These are phyloP conservation scores for Chaetomium cochliodes DNA, from an alignment of 495 filamentous ascomycete genomes.

Conservation along the genomic window DNA sequence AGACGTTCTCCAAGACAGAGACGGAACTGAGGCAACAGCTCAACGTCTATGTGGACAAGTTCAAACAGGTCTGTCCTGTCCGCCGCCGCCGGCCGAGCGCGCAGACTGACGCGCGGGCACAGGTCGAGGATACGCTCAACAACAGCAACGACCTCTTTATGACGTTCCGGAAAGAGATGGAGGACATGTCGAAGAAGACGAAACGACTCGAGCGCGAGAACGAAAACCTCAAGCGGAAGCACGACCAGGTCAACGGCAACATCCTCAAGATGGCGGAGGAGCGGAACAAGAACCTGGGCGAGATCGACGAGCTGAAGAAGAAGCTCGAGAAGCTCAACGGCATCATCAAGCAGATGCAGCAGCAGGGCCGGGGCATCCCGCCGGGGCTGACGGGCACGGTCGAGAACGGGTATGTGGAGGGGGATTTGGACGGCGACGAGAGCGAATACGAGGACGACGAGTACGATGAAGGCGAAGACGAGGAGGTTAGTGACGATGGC, in stretches of 20 bases:
- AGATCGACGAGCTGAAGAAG: slow-evolving; percentile 76
- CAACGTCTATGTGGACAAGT: slow-evolving; percentile 99
- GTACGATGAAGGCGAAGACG: slow-evolving; percentile 54
- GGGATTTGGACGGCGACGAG: slow-evolving; percentile 62
- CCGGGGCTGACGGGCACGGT: slow-evolving; percentile 57
- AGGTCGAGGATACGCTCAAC: slow-evolving; percentile 99
- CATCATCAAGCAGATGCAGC: slow-evolving; percentile 91
- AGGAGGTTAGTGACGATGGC: slow-evolving; percentile 48
- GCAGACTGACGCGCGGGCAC: slow-evolving; percentile 18
- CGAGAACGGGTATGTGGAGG: slow-evolving; percentile 50
- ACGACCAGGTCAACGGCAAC: slow-evolving; percentile 89
- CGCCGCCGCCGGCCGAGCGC: not conserved
- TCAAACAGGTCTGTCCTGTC: slow-evolving; percentile 81
- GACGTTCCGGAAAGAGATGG: slow-evolving; percentile 99
- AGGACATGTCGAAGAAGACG: slow-evolving; percentile 99
- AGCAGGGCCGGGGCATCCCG: slow-evolving; percentile 72
- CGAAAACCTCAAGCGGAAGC: slow-evolving; percentile 82
- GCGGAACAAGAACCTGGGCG: slow-evolving; percentile 74
- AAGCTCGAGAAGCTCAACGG: slow-evolving; percentile 91
- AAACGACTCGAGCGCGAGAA: slow-evolving; percentile 98
- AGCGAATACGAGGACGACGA: slow-evolving; percentile 79
- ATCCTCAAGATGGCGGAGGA: slow-evolving; percentile 99
- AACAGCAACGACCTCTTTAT: slow-evolving; percentile 98
- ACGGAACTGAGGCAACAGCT: slow-evolving; percentile 89
- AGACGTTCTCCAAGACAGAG: slow-evolving; percentile 95